Evolutionary conservation across 495 filamentous ascomycete species (phyloP).

Genomic region (Aspergillus hancockii): DNA sequence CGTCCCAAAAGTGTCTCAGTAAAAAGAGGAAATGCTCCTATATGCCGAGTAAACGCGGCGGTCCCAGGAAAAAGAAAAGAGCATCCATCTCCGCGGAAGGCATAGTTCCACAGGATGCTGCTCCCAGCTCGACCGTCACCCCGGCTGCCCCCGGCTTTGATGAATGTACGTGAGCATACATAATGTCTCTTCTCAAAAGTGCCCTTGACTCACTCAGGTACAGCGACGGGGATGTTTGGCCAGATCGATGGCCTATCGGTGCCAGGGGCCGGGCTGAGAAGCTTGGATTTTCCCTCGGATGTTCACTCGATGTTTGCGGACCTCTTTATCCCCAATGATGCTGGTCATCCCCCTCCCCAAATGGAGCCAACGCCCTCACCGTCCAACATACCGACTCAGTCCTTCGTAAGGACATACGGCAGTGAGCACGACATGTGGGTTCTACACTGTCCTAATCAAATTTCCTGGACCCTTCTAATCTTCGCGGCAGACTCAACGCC

Average conservation of each 20-base stretch:
- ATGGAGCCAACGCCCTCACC: constrained; percentile 38
- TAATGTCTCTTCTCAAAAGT: background rate
- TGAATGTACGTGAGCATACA: constrained; percentile 32
- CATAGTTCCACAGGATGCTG: constrained; percentile 24
- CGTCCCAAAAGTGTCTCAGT: constrained; percentile 44
- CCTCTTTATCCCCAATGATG: constrained; percentile 32
- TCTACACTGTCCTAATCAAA: background rate
- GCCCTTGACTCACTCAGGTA: constrained; percentile 15
- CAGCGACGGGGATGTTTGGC: constrained; percentile 40
- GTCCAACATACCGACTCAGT: constrained; percentile 26
- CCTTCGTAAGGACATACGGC: constrained; percentile 42
- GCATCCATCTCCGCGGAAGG: constrained; percentile 26
- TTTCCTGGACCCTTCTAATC: constrained; percentile 22
- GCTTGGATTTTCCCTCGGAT: constrained; percentile 41
- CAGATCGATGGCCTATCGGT: constrained; percentile 47
- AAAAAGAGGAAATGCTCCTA: constrained; percentile 57
- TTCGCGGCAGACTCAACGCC: constrained; percentile 49
- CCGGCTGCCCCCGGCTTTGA: constrained; percentile 30
- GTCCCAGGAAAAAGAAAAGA: constrained; percentile 52
- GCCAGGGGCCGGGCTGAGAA: constrained; percentile 45
- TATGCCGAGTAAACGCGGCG: constrained; percentile 58
- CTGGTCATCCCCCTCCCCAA: constrained; percentile 26
- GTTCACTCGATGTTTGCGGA: constrained; percentile 40
- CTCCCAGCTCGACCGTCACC: constrained; percentile 22
- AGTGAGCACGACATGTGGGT: constrained; percentile 47